phyloP scores from a whole-genome alignment of 2,329 filamentous ascomycete genomes.

The Penicillium aurantiogriseum region DNA sequence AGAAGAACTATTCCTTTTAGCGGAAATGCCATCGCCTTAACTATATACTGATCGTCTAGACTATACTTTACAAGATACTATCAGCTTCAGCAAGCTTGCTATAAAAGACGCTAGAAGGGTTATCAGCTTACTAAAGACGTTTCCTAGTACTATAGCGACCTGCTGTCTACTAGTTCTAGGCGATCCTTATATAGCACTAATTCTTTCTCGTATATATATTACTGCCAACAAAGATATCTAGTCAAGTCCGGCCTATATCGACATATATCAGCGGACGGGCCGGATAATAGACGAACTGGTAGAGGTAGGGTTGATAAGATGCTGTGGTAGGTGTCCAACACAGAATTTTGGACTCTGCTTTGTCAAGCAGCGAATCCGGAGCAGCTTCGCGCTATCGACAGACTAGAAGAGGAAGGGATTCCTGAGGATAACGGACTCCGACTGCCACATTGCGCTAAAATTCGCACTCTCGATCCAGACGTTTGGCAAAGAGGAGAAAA shows the following conservation, averaged over 20 bases:
- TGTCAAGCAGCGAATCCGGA: conserved; percentile 20
- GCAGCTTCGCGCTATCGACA: conserved; percentile 9
- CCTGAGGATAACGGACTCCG: conserved; percentile 23
- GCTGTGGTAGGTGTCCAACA: conserved; percentile 38
- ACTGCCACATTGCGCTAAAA: conserved; percentile 31
- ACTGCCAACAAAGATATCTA: conserved; percentile 38
- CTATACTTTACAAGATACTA: conserved; percentile 40
- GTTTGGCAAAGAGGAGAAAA: conserved; percentile 15
- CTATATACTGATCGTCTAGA: conserved; percentile 45
- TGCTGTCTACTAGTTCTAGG: conserved; percentile 35
- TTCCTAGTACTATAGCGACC: conserved; percentile 26
- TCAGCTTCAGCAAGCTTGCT: conserved; percentile 34
- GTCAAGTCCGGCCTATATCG: conserved; percentile 39
- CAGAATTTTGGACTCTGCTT: conserved; percentile 38
- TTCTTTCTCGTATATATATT: conserved; percentile 36
- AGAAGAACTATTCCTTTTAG: conserved; percentile 41
- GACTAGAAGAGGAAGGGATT: conserved; percentile 10
- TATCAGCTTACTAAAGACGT: conserved; percentile 29
- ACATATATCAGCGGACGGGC: conserved; percentile 37
- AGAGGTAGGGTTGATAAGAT: conserved; percentile 25
- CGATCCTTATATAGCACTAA: conserved; percentile 30
- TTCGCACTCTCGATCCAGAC: conserved; percentile 37
- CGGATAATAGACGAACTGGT: conserved; percentile 34
- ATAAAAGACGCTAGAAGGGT: conserved; percentile 30
- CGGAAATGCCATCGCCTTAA: conserved; percentile 40